Evolutionary conservation across 202 grass and related monocot species (phyloP), one percentile per base, ranked within the genome.

Genomic region (Cymbopogon flexuosus): DNA sequence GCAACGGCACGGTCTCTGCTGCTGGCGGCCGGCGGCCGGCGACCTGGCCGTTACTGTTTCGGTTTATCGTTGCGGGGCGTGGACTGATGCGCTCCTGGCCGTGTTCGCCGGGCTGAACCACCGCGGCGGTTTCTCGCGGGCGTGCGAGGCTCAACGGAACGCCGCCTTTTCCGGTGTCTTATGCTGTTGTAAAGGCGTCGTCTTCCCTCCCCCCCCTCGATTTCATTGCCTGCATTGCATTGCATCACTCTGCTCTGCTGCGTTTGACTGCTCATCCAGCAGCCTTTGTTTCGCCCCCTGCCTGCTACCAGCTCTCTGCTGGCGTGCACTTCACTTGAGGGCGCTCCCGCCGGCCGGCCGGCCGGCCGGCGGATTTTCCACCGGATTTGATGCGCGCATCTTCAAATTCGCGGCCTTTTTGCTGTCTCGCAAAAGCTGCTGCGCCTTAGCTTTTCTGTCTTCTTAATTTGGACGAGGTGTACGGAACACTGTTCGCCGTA

Each of bases 391-490:
- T 79, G 61, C 31, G 60, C 58, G 62, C 69, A 77, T 52, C 78
- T 72, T 16, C 75, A 78, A 78, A 77, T 79, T 60, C 75, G 3
- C 9, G 11, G 31, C 60, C 37, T 87, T 83, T 72, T 21, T 67
- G 41, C 24, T 33, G 88, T 56, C 46, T 87, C 80, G 43, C 63
- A 83, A 80, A 87, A 75, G 84, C 70, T 78, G 76, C 72, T 29
- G 79, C 12, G 41, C 31, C 58, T 47, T 65, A 65, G 35, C 75
- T 87, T 90, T 90, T 81, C 35, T 13, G 75, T n/a, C 79, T 90
- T 83, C 75, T 90, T 76, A 84, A 76, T 84, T 90, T 60, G 68
- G 69, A 76, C 65, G 47, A 8, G 62, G 36, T 47, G 88, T 89
- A 89, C 87, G 83, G 87, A 62, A 14, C 21, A 70, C 82, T 77